Conservation (phyloP, 2,329 filamentous ascomycete species). For the Arthrobotrys megalospora region DNA sequence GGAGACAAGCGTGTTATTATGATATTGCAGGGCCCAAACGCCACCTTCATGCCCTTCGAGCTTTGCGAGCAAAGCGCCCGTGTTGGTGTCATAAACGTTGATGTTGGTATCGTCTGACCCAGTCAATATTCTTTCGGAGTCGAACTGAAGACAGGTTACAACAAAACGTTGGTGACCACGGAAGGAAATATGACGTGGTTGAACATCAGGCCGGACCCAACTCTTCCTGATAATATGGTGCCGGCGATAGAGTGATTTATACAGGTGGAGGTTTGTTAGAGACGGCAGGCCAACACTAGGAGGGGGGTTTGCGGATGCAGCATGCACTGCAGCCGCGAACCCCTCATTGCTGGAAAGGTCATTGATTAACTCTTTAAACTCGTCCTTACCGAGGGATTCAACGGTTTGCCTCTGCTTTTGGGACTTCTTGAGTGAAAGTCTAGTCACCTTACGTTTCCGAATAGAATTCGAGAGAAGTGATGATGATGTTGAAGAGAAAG, state of each 20-base stretch:
- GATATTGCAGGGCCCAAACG: constrained; percentile 97
- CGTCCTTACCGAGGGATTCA: constrained; percentile 64
- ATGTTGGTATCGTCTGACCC: constrained; percentile 98
- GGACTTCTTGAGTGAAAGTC: constrained; percentile 71
- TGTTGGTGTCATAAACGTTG: constrained; percentile 97
- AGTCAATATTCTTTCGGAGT: constrained; percentile 97
- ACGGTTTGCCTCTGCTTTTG: constrained; percentile 72
- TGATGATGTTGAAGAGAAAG: constrained; percentile 50
- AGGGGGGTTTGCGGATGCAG: constrained; percentile 77
- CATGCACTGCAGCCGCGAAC: constrained; percentile 79
- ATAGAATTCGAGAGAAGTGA: constrained; percentile 62
- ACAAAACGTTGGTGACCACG: constrained; percentile 96
- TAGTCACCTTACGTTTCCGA: constrained; percentile 71
- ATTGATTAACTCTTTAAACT: constrained; percentile 65
- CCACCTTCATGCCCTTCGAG: constrained; percentile 95
- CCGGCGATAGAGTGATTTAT: constrained; percentile 94
- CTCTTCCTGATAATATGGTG: constrained; percentile 90
- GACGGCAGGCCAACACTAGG: constrained; percentile 78
- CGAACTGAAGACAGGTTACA: constrained; percentile 97
- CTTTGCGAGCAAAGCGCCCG: constrained; percentile 84
- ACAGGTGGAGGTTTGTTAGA: constrained; percentile 87
- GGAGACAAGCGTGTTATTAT: constrained; percentile 94
- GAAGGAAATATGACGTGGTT: constrained; percentile 93
- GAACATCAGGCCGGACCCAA: constrained; percentile 87
- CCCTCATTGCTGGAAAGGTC: constrained; percentile 60